A percentile compares a stretch with the other conserved stretches of the same genome.
Evolutionary conservation across 192 early-diverging fungal species (phyloP).

Genomic region (Piromyces sp.): DNA sequence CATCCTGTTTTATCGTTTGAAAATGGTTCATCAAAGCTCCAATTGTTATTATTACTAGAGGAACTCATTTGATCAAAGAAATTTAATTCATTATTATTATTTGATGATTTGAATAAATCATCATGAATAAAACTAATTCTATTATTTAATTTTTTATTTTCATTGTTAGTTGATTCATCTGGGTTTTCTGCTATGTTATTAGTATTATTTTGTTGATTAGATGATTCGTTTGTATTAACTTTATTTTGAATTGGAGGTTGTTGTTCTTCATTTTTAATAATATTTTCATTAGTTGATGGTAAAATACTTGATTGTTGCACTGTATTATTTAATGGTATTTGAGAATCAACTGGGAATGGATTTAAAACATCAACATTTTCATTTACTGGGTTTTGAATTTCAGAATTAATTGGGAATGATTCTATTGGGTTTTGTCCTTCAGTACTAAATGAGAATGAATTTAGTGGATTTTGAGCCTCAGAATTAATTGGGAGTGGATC

Average conservation of each 20-base stretch:
- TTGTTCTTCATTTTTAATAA: too few relatives aligned
- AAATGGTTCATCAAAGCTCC: background rate
- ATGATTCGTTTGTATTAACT: too few relatives aligned
- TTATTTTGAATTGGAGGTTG: too few relatives aligned
- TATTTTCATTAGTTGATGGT: too few relatives aligned
- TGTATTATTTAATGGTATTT: too few relatives aligned
- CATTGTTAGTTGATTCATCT: background rate
- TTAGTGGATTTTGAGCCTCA: background rate
- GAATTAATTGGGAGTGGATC: background rate
- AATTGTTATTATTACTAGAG: background rate
- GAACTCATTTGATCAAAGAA: background rate
- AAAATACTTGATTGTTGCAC: too few relatives aligned
- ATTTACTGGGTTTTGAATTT: background rate
- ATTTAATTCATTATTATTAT: background rate
- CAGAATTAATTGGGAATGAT: background rate
- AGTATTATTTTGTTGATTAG: too few relatives aligned
- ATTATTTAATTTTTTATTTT: background rate
- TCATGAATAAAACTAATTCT: background rate
- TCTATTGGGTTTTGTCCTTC: background rate
- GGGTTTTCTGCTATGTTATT: background rate
- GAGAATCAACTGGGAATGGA: background rate
- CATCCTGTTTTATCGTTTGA: background rate
- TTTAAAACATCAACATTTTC: background rate
- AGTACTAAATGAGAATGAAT: background rate
- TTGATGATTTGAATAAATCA: background rate